Percentiles rank a stretch among this genome's conserved stretches.
Conservation (phyloP, 192 early-diverging fungal species). For the Chytriomyces sp. region DNA sequence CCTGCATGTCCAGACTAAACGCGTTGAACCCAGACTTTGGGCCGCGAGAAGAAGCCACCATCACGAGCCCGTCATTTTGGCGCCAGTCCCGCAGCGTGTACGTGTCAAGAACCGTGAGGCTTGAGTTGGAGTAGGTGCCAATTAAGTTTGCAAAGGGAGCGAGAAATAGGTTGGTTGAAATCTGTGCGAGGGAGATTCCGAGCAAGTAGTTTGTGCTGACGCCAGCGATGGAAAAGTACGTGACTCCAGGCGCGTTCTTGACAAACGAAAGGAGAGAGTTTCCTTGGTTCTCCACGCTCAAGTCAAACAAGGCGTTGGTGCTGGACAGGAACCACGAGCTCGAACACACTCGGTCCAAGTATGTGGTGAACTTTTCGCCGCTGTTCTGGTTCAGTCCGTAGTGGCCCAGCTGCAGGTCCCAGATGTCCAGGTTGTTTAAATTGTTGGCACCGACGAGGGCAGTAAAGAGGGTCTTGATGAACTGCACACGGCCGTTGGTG, state of each 20-base stretch:
- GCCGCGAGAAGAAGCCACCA: conserved; percentile 10
- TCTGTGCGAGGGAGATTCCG: background rate
- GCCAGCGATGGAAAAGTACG: conserved; percentile 34
- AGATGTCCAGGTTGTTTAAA: conserved; percentile 4
- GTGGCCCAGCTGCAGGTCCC: conserved; percentile 36
- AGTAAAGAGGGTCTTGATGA: conserved; percentile 7
- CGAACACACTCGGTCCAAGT: conserved; percentile 18
- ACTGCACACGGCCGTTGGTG: conserved; percentile 4
- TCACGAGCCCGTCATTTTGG: conserved; percentile 33
- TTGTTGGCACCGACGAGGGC: conserved; percentile 31
- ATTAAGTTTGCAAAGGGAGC: conserved; percentile 25
- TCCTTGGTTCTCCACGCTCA: background rate
- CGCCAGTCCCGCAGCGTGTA: conserved; percentile 20
- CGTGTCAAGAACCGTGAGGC: conserved; percentile 1
- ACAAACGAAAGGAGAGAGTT: conserved; percentile 28
- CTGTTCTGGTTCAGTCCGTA: conserved; percentile 33
- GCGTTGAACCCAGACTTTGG: conserved; percentile 22
- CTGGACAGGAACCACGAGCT: conserved; percentile 23
- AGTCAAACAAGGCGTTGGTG: conserved; percentile 37
- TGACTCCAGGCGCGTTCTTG: conserved; percentile 23
- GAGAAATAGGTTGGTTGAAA: conserved; percentile 18
- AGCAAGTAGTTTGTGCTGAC: conserved; percentile 1
- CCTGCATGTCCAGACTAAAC: conserved; percentile 21
- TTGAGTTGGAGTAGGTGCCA: conserved; percentile 27
- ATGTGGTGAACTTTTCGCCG: conserved; percentile 14